Evolutionary conservation across 805 yeast species (phyloP).

Genomic region (Metschnikowia kunwiensis): DNA sequence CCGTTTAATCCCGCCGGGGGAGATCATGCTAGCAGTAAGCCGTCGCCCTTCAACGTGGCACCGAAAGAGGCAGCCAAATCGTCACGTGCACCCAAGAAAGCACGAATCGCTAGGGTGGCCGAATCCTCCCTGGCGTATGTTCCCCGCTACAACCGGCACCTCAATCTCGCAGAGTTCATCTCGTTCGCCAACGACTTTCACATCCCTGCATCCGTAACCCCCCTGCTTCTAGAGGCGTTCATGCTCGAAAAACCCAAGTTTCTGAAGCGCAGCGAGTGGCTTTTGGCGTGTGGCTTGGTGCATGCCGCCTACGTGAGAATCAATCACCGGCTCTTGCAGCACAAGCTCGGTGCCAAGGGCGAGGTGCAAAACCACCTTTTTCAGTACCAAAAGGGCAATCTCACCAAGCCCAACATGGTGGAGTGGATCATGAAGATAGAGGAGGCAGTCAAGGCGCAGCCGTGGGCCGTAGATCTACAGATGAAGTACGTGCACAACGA

Average conservation of each 20-base stretch:
- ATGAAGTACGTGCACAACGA: constrained; percentile 38
- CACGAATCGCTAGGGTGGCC: no score
- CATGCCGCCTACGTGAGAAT: constrained; percentile 56
- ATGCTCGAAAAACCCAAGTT: constrained; percentile 50
- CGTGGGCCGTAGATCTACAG: constrained; percentile 61
- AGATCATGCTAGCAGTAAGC: no score
- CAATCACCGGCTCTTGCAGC: constrained; percentile 44
- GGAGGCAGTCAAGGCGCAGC: constrained; percentile 51
- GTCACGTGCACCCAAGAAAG: constrained; percentile 10
- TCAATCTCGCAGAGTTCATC: constrained; percentile 35
- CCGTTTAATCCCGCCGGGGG: no score
- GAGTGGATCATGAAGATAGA: constrained; percentile 54
- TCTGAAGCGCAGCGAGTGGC: constrained; percentile 59
- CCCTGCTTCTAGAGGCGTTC: constrained; percentile 49
- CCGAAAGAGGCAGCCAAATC: constrained; percentile 21
- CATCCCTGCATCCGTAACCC: constrained; percentile 53
- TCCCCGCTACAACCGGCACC: constrained; percentile 18
- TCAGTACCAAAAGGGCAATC: constrained; percentile 51
- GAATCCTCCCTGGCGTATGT: constrained; percentile 5
- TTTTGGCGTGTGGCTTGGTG: constrained; percentile 63
- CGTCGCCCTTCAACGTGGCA: constrained; percentile 15
- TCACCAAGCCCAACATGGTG: constrained; percentile 46
- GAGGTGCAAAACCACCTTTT: constrained; percentile 51
- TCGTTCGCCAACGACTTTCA: constrained; percentile 61
- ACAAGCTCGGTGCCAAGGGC: constrained; percentile 48